Evolutionary conservation across 2,329 filamentous ascomycete genomes (phyloP), one percentile per base, ranked within the genome.

Genomic region (Phaeoacremonium minimum): DNA sequence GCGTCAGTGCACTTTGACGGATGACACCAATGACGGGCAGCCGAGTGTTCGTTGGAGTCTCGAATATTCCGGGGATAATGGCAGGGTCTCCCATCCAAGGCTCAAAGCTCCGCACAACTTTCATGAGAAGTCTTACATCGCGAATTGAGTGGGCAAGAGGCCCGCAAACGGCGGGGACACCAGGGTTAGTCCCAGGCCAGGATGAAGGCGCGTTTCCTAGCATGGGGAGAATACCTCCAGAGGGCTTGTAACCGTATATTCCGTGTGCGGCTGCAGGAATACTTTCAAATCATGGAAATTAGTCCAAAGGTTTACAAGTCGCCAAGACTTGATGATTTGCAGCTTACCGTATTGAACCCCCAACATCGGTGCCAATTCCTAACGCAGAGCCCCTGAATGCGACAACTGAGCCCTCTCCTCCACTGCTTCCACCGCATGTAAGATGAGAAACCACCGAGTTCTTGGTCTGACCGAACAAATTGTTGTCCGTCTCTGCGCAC

Each of bases 21-120:
- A 56, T 49, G 6, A 58, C 48, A 7, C 56, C 56, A n/a, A 59
- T 38, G 14, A 58, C 41, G 8, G 56, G 56, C 30, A 48, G 49
- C 4, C 52, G 20, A 16, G 29, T 18, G 6, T 26, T 30, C 0
- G 16, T 12, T 20, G 16, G 44, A 7, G 39, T 9, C 34, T 51
- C 49, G 38, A 47, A 39, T 30, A 50, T 40, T 15, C 41, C 28
- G 6, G 49, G 47, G 6, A 49, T 48, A 5, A 51, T 44, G 12
- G 49, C 43, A 7, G 49, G 49, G 18, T 51, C 41, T 22, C 43
- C 46, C 37, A 38, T 15, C 49, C 53, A 53, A 7, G 51, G 51
- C 34, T 50, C 38, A 7, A 44, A 38, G 15, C 36, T 39, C 28
- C 51, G 43, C 16, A 49, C 50, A 11, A 50, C 30, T 19, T 33